Conservation (phyloP, 2,329 filamentous ascomycete species). For the Tolypocladium album region DNA sequence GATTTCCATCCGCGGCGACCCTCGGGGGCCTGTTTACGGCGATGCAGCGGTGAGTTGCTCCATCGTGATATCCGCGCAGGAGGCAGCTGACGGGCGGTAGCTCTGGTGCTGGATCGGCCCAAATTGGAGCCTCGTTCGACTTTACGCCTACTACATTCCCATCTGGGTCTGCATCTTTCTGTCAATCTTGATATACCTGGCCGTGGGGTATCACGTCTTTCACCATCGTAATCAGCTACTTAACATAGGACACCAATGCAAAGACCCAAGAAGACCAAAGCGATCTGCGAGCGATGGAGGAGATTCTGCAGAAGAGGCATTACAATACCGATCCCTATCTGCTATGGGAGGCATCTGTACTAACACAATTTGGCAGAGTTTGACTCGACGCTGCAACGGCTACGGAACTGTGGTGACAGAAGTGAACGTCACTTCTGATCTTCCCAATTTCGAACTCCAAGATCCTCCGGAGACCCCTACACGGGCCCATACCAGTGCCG, state of each 20-base stretch:
- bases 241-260: conserved; percentile 26
- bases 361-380: conserved; percentile 13
- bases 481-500: conserved; percentile 2
- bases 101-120: conserved; percentile 51
- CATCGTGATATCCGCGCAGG: neutral
- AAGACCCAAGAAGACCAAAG: conserved; percentile 10
- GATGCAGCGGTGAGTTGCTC: conserved; percentile 38
- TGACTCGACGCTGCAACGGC: conserved; percentile 17
- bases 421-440: conserved; percentile 29
- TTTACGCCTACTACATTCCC: conserved; percentile 50
- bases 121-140: conserved; percentile 42
- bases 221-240: conserved; percentile 44
- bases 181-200: conserved; percentile 43
- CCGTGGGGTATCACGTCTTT: conserved; percentile 48
- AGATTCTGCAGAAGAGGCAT: conserved; percentile 24
- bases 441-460: conserved; percentile 6
- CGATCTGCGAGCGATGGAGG: conserved; percentile 15
- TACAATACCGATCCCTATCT: neutral
- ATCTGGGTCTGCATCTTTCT: conserved; percentile 48
- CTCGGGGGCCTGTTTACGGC: conserved; percentile 36
- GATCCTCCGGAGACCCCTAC: conserved; percentile 5
- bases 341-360: neutral
- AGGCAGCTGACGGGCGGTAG: conserved; percentile 16
- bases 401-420: conserved; percentile 40
- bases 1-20: conserved; percentile 40